Evolutionary conservation across 2,329 filamentous ascomycete species (phyloP).

Genomic region (Monilinia polystroma): DNA sequence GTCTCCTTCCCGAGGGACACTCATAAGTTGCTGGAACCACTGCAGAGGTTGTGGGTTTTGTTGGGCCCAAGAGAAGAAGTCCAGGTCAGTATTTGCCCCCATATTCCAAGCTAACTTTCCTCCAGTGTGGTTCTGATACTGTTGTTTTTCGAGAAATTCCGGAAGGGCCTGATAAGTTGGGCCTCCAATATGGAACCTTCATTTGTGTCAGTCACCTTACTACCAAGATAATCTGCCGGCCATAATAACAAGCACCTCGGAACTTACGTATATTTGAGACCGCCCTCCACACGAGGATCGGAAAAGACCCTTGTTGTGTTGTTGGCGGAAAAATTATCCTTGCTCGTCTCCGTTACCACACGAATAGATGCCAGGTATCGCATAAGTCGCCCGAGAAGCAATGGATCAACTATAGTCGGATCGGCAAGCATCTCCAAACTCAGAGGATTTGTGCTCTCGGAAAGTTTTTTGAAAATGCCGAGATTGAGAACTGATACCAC

Average conservation of each 20-base stretch:
- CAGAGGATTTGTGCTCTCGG: slow-evolving; percentile 27
- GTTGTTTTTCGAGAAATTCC: too few species aligned
- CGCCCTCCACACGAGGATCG: slow-evolving; percentile 22
- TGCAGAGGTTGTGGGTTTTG: slow-evolving; percentile 11
- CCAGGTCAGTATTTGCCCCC: slow-evolving; percentile 24
- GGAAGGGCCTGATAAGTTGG: too few species aligned
- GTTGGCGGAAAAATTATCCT: slow-evolving; percentile 39
- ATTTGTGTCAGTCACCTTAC: too few species aligned
- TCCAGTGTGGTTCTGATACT: not conserved
- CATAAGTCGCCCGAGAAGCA: slow-evolving; percentile 39
- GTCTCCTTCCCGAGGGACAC: too few species aligned
- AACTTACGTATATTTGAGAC: not conserved
- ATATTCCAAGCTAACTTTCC: slow-evolving; percentile 17
- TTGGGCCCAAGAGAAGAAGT: slow-evolving; percentile 21
- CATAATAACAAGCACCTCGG: too few species aligned
- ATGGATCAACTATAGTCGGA: slow-evolving; percentile 35
- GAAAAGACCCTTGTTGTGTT: slow-evolving; percentile 31
- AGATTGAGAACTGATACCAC: slow-evolving; percentile 26
- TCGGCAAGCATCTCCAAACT: slow-evolving; percentile 30
- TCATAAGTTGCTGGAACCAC: slow-evolving; percentile 25
- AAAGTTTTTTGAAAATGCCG: slow-evolving; percentile 29
- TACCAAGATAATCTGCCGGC: too few species aligned
- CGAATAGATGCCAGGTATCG: slow-evolving; percentile 40
- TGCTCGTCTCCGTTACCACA: slow-evolving; percentile 37
- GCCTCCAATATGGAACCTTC: too few species aligned